phyloP scores from a whole-genome alignment of 257 asterid genomes.

The Nicotiana paniculata region DNA sequence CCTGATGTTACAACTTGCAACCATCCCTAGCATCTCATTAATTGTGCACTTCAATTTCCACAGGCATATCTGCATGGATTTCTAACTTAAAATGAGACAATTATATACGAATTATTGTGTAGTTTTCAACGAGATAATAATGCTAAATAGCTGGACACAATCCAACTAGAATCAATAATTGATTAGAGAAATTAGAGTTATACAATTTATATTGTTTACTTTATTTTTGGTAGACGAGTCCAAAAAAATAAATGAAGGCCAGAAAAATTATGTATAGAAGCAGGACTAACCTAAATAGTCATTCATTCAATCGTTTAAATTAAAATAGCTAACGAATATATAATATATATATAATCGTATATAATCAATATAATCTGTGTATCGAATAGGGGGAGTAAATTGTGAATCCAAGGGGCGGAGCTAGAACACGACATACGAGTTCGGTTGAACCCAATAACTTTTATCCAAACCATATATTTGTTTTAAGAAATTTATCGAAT shows the following conservation, averaged over 20 bases:
- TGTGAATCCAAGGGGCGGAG: too few relatives aligned
- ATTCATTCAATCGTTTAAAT: too few relatives aligned
- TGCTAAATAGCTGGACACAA: neutral
- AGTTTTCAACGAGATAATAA: neutral
- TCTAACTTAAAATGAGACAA: neutral
- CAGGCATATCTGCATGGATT: neutral
- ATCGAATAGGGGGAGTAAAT: too few relatives aligned
- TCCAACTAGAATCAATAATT: neutral
- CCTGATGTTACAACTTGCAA: neutral
- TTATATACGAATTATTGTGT: neutral
- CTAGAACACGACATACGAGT: too few relatives aligned
- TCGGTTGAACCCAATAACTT: too few relatives aligned
- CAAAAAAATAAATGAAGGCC: neutral
- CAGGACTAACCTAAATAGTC: too few relatives aligned
- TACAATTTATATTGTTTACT: neutral
- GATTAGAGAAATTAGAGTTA: neutral
- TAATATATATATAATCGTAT: too few relatives aligned
- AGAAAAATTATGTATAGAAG: too few relatives aligned
- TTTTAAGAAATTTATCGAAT: too few relatives aligned
- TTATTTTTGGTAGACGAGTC: neutral
- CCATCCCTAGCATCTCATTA: neutral
- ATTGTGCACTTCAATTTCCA: neutral
- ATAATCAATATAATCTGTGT: too few relatives aligned
- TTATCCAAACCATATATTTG: too few relatives aligned
- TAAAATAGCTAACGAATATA: too few relatives aligned